Evolutionary conservation across 2,329 filamentous ascomycete genomes (phyloP).

Genomic region (Thielaviopsis musarum): DNA sequence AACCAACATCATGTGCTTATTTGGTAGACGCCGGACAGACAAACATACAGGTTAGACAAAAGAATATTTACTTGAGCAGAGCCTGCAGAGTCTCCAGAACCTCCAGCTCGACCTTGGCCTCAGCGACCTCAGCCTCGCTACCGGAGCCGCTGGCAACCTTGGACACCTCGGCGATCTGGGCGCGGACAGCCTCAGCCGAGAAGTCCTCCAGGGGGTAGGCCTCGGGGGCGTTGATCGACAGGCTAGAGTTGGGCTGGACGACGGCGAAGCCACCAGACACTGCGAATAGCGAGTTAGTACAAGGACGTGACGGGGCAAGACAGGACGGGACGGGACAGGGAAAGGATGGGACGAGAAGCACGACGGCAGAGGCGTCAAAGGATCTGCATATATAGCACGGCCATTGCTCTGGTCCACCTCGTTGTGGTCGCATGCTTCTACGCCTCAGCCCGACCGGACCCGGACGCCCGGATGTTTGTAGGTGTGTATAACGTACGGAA

Average conservation of each 20-base stretch:
- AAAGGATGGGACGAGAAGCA: background rate
- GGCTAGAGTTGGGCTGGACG: slow-evolving; percentile 81
- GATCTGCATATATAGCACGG: background rate
- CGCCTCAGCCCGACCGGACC: background rate
- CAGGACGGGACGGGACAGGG: background rate
- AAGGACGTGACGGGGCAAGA: background rate
- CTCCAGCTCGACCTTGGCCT: slow-evolving; percentile 99
- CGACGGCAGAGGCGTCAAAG: background rate
- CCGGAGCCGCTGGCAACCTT: slow-evolving; percentile 83
- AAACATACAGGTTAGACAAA: background rate
- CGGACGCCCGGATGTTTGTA: background rate
- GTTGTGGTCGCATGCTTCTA: background rate
- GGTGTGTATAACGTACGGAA: slow-evolving; percentile 56
- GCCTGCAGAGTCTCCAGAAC: slow-evolving; percentile 14
- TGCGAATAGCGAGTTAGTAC: slow-evolving; percentile 21
- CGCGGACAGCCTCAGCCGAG: slow-evolving; percentile 73
- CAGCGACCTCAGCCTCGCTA: slow-evolving; percentile 92
- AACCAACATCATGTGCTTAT: background rate
- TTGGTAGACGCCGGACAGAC: background rate
- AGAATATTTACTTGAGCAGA: slow-evolving; percentile 12
- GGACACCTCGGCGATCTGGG: slow-evolving; percentile 86
- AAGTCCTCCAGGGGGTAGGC: slow-evolving; percentile 91
- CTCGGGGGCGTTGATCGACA: slow-evolving; percentile 98
- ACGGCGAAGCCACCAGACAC: slow-evolving; percentile 95
- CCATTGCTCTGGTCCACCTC: background rate